Evolutionary conservation across 225 moss, liverwort and hornwort genomes (phyloP).

Genomic region (Marchantia paleacea): DNA sequence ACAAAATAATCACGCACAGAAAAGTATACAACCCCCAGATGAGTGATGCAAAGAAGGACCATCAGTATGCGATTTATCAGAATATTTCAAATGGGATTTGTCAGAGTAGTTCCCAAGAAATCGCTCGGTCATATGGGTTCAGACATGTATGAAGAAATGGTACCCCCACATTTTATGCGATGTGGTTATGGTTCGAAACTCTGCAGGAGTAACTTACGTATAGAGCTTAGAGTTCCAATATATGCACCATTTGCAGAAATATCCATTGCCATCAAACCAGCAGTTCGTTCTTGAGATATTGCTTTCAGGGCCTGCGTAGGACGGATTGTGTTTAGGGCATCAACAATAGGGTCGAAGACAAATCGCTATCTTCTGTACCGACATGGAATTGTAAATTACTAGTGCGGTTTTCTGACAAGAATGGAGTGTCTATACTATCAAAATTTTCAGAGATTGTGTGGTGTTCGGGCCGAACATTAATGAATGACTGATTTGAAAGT

Average conservation of each 20-base stretch:
- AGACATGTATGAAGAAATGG: no score
- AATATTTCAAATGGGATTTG: not conserved
- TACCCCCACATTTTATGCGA: not conserved
- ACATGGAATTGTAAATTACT: no score
- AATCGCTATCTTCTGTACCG: no score
- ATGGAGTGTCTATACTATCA: no score
- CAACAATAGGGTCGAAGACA: no score
- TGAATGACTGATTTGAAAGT: no score
- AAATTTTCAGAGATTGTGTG: not conserved
- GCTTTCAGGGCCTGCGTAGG: constrained; percentile 43
- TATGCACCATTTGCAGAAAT: constrained; percentile 36
- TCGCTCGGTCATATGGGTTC: no score
- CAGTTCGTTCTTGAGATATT: constrained; percentile 45
- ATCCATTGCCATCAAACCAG: constrained; percentile 46
- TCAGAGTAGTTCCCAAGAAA: no score
- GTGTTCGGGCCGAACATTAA: no score
- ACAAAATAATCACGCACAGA: not conserved
- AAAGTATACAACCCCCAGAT: not conserved
- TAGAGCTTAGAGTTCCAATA: constrained; percentile 42
- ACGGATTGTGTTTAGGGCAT: no score
- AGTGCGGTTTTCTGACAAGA: no score
- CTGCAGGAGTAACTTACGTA: constrained; percentile 22
- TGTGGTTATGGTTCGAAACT: not conserved
- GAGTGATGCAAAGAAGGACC: not conserved
- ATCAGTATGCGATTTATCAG: not conserved